phyloP scores from a whole-genome alignment of 352 stramenopile species.

The Globisporangium radiosum region DNA sequence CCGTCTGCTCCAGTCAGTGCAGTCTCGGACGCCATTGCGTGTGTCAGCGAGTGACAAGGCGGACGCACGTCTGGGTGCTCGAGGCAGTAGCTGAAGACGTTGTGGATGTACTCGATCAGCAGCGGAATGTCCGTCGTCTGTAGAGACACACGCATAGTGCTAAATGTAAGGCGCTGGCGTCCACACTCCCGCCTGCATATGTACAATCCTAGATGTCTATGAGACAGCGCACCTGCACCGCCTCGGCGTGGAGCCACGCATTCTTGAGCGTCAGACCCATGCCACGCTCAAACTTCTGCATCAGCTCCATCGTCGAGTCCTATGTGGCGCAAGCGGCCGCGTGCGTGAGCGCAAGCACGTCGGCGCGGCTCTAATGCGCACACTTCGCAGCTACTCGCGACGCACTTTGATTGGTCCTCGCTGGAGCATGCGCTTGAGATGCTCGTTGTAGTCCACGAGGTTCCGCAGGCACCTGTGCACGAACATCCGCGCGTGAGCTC shows the following conservation, averaged over 20 bases:
- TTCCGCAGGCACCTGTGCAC: constrained; percentile 59
- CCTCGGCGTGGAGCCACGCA: constrained; percentile 86
- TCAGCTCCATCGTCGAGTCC: constrained; percentile 53
- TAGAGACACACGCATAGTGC: background rate
- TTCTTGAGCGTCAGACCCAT: constrained; percentile 88
- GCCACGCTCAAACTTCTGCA: constrained; percentile 85
- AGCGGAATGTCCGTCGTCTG: constrained; percentile 88
- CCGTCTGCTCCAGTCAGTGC: too few relatives aligned
- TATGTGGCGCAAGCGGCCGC: constrained; percentile 5
- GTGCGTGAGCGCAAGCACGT: background rate
- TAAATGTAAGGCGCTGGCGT: background rate
- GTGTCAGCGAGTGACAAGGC: too few relatives aligned
- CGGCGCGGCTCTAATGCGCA: too few relatives aligned
- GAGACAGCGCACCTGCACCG: constrained; percentile 51
- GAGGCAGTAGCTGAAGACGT: constrained; percentile 75
- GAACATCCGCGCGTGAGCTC: background rate
- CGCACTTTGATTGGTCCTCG: constrained; percentile 58
- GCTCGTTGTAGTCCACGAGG: constrained; percentile 77
- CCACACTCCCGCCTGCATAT: too few relatives aligned
- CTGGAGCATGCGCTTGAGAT: constrained; percentile 60
- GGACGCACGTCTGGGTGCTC: constrained; percentile 53
- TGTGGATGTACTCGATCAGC: constrained; percentile 83
- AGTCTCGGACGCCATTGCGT: too few relatives aligned
- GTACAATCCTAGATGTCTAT: background rate
- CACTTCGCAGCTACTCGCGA: background rate